These are phyloP conservation scores for Sequoia sempervirens DNA, from an alignment of 75 land plant species.

Conservation along the genomic window DNA sequence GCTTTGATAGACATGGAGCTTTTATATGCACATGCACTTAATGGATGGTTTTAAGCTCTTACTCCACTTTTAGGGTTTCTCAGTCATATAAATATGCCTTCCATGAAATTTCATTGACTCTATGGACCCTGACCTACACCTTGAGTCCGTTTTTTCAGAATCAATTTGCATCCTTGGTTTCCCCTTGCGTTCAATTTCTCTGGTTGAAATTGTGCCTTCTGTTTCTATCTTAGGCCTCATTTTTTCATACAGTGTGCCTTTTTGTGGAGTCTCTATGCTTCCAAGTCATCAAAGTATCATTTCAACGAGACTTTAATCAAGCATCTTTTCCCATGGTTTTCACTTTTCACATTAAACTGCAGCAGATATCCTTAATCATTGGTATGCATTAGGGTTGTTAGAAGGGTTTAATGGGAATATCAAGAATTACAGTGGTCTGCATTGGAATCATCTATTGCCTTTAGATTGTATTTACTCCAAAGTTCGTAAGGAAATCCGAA, in stretches of 20 bases:
- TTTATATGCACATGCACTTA: neutral
- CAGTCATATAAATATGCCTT: neutral
- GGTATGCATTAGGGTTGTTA: neutral
- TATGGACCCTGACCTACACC: neutral
- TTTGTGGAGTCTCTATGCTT: neutral
- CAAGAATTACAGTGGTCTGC: neutral
- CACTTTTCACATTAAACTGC: neutral
- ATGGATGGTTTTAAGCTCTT: neutral
- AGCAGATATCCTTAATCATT: neutral
- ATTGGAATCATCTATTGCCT: neutral
- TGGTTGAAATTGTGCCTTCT: neutral
- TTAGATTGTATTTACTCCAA: neutral
- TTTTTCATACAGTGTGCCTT: neutral
- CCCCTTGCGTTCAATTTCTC: neutral
- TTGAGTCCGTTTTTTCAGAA: neutral
- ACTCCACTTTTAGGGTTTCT: neutral
- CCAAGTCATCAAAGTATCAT: neutral
- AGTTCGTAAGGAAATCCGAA: neutral
- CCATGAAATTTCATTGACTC: neutral
- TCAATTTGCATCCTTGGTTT: neutral
- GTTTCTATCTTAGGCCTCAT: neutral
- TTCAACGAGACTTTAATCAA: neutral
- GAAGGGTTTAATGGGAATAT: neutral
- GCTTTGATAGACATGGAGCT: neutral
- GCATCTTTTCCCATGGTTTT: neutral